Percentiles rank a stretch among this genome's conserved stretches.
Evolutionary conservation across 176 grass and related monocot genomes (phyloP).

Genomic region (Bromus sterilis): DNA sequence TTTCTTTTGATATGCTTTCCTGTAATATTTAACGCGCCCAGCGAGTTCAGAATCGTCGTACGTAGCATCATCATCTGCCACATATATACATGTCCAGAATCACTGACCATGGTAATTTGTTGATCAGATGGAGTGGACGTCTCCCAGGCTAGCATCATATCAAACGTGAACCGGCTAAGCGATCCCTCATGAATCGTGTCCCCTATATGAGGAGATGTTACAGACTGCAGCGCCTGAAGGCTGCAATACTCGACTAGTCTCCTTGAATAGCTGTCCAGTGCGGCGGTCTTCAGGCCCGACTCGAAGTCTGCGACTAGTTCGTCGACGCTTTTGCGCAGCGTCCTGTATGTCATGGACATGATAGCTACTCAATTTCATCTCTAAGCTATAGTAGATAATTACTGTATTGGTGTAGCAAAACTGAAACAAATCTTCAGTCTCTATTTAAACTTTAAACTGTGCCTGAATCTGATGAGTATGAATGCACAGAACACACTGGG

Average conservation of each 20-base stretch:
- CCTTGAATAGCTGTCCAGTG: slow-evolving; percentile 59
- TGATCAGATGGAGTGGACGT: slow-evolving; percentile 35
- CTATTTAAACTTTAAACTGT: neutral
- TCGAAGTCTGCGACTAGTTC: slow-evolving; percentile 57
- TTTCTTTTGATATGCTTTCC: slow-evolving; percentile 78
- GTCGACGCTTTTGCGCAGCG: slow-evolving; percentile 34
- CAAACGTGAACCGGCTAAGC: slow-evolving; percentile 68
- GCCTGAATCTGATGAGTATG: neutral
- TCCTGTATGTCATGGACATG: slow-evolving; percentile 49
- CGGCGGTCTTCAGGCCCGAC: slow-evolving; percentile 36
- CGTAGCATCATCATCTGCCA: neutral
- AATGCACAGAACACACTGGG: neutral
- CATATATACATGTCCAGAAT: neutral
- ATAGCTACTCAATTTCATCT: neutral
- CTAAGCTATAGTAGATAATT: neutral
- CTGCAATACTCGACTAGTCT: slow-evolving; percentile 80
- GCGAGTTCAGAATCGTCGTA: neutral
- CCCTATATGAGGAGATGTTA: slow-evolving; percentile 39
- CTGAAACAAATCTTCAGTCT: neutral
- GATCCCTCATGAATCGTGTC: slow-evolving; percentile 59
- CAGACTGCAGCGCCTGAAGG: slow-evolving; percentile 41
- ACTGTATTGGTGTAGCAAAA: neutral
- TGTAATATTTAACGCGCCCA: neutral
- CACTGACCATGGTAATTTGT: slow-evolving; percentile 39
- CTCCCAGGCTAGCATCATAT: slow-evolving; percentile 98